Conservation (phyloP, 805 yeast species). For the Groenewaldozyma tartarivorans region DNA sequence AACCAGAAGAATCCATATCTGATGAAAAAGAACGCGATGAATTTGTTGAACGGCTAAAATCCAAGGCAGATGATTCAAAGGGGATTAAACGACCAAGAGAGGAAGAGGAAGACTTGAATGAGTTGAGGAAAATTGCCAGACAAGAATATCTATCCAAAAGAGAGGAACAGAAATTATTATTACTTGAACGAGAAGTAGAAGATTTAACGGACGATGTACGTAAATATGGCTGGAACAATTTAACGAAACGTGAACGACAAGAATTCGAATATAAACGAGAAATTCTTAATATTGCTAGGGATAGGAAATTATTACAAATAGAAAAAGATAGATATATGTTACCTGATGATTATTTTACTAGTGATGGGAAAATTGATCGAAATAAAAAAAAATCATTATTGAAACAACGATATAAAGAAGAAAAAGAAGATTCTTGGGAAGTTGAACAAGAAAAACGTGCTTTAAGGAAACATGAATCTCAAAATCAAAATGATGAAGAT, state of each 20-base stretch:
- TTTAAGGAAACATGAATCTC: conserved; percentile 35
- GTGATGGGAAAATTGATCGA: conserved; percentile 43
- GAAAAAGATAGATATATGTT: conserved; percentile 36
- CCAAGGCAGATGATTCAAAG: conserved; percentile 11
- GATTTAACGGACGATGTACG: conserved; percentile 42
- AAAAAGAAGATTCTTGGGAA: conserved; percentile 40
- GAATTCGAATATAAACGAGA: conserved; percentile 45
- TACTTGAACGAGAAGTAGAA: conserved; percentile 38
- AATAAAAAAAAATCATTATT: conserved; percentile 46
- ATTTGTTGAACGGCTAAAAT: conserved; percentile 21
- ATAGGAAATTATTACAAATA: conserved; percentile 27
- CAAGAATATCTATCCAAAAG: conserved; percentile 39
- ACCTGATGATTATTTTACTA: conserved; percentile 49
- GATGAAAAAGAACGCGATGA: conserved; percentile 26
- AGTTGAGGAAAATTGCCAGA: conserved; percentile 39
- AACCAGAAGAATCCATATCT: conserved; percentile 32
- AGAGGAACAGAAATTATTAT: conserved; percentile 37
- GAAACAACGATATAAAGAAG: conserved; percentile 27
- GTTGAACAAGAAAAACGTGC: conserved; percentile 37
- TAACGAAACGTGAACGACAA: conserved; percentile 40
- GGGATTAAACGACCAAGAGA: conserved; percentile 1
- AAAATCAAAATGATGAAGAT: conserved; percentile 33
- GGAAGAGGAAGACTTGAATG: conserved; percentile 13
- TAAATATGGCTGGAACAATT: conserved; percentile 44
- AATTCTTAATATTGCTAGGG: conserved; percentile 35